Evolutionary conservation across 23 red algal genomes (phyloP), one percentile per base, ranked within the genome.

Genomic region (Gracilaria caudata): DNA sequence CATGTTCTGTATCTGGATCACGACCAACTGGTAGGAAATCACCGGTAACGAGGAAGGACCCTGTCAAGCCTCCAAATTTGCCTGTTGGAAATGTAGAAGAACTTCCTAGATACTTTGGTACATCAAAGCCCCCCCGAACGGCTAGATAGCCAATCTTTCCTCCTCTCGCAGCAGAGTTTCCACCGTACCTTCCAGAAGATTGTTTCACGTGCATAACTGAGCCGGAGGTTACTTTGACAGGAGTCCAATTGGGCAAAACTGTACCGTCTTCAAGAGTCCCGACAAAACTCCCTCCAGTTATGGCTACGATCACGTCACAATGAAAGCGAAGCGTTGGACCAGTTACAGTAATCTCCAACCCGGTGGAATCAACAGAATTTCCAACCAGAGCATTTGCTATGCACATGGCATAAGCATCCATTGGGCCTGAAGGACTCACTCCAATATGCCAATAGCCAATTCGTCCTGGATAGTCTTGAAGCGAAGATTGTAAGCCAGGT

Each of bases 381-480:
- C 90, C 90, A 20, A 93, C 73, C 20, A 86, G 44, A 34, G 81
- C 80, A 33, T 93, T 93, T 20, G 81, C 90, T 46, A 80, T 72
- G 24, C 80, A 81, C 90, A 93, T 85, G 12, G 90, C 90, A 39
- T 93, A 86, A 1, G 90, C 90, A 43, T 93, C 90, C 73, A 93
- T 85, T 0, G 80, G 80, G 21, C 90, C 90, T 16, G 80, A 86
- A 12, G 90, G 90, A 64, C 90, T 93, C 0, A 93, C 90, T 30
- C 90, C 90, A 53, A 93, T 81, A 54, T 86, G 45, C 90, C 90
- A 93, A 20, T 71, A 86, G 2, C 90, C 90, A 35, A 93, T 51
- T 44, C 90, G 66, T 8, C 90, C 90, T 23, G 90, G 90, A 39
- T 86, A 86, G 45, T 93, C 90, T 32, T 93, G 90, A 28, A 93